Conservation (phyloP, 1,284 basidiomycete species). For the Apiotrichum mycotoxinovorans region DNA sequence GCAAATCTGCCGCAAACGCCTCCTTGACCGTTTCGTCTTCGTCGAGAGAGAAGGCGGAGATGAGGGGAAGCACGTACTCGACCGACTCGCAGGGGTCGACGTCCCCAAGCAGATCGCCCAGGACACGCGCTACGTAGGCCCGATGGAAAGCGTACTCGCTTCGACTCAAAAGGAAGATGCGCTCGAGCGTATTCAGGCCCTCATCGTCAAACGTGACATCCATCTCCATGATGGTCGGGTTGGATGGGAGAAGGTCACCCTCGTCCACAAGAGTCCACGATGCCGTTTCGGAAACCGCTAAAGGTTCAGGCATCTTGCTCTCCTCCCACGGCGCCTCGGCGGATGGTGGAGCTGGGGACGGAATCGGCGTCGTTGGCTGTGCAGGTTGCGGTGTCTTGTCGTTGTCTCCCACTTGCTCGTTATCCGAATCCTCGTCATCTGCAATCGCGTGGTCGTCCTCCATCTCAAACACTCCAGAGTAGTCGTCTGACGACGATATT, state of each 20-base stretch:
- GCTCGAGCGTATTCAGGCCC: constrained; percentile 76
- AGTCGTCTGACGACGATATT: background rate
- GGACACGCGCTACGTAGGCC: constrained; percentile 75
- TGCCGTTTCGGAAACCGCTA: background rate
- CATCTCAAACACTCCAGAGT: background rate
- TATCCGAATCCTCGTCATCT: constrained; percentile 12
- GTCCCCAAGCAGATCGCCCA: constrained; percentile 68
- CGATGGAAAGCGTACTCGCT: constrained; percentile 80
- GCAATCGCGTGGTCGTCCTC: constrained; percentile 17
- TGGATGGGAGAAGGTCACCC: constrained; percentile 39
- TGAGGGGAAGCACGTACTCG: constrained; percentile 87
- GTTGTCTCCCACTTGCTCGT: background rate
- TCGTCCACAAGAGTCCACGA: constrained; percentile 32
- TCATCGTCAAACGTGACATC: constrained; percentile 57
- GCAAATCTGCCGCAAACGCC: constrained; percentile 76
- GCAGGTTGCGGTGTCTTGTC: background rate
- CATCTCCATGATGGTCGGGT: constrained; percentile 23
- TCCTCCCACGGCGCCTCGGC: background rate
- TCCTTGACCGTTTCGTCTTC: constrained; percentile 89
- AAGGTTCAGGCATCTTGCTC: background rate
- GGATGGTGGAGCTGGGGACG: background rate
- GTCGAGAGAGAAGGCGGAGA: constrained; percentile 82
- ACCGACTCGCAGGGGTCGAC: constrained; percentile 84
- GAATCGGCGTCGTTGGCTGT: background rate
- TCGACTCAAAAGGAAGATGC: constrained; percentile 88